Base-by-base conservation (phyloP, 495 filamentous ascomycete genomes). In the Pyrenula massariospora region DNA sequence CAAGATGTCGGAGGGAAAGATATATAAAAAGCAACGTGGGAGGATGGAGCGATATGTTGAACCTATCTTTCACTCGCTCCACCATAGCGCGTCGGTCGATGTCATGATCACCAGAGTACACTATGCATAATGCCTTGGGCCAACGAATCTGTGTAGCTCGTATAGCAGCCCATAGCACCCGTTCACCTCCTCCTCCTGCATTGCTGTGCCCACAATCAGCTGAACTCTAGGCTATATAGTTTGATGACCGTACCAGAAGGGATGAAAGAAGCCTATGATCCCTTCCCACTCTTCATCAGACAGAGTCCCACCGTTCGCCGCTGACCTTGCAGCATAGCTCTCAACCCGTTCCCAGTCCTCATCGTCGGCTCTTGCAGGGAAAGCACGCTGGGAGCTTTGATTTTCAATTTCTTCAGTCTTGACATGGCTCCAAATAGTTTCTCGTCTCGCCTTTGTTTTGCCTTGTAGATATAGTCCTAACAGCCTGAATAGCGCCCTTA, bases 161-260 rank as follows among this genome's bases (percentile, higher is more conserved):
- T 55, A 98, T 85, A 10, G 94, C 93, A 59, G 91, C 92, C 91
- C 93, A 98, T 48, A 98, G 81, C 24, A 98, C 94, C 67, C 93
- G 80, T 73, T 98, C 93, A 57, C 94, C 93, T 48, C 93, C 93
- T 25, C 93, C 93, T 24, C 92, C 93, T 48, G 93, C 94, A 72
- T 97, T 96, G 69, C 89, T 91, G 61, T 57, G 48, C 22, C 56
- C 54, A 50, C 12, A 21, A 60, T 58, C 53, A 36, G 24, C 19
- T 25, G 19, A 42, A n/a, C 15, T 42, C 15, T 15, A 15, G 5
- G 31, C 47, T 31, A 31, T 31, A 21, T 48, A 21, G 15, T 21
- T 19, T 15, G 24, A 52, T 23, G 24, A 58, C 55, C 78, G 55
- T 70, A 89, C 87, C 90, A 95, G 69, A 95, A 96, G 10, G 93